Conservation (phyloP, 2,329 filamentous ascomycete genomes). For the Pseudogymnoascus sp. region DNA sequence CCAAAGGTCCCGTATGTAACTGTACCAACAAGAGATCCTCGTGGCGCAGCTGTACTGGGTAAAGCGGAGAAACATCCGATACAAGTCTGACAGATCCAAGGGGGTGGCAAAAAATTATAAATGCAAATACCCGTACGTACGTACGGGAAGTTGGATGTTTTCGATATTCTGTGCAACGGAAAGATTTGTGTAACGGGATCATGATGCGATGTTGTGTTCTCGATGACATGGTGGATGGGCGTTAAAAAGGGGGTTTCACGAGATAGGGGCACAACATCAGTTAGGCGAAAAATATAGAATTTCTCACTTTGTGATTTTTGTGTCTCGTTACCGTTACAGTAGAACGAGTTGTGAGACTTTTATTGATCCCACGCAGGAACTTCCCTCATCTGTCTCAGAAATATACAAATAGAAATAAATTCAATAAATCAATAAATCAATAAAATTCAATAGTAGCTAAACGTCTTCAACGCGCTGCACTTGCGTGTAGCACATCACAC, state of each 20-base stretch:
- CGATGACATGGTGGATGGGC: not conserved
- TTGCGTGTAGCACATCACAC: not conserved
- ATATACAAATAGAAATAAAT: not conserved
- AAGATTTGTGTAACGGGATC: not conserved
- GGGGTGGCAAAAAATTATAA: not conserved
- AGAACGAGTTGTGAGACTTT: not conserved
- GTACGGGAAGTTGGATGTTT: not conserved
- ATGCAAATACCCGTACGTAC: not conserved
- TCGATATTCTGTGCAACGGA: not conserved
- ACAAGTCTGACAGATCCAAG: not conserved
- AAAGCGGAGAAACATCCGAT: not conserved
- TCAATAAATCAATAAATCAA: constrained; percentile 10
- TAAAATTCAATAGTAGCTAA: not conserved
- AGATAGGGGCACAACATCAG: not conserved
- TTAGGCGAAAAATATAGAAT: not conserved
- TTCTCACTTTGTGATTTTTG: not conserved
- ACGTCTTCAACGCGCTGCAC: not conserved
- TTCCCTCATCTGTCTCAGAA: not conserved
- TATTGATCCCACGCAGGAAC: too few species aligned
- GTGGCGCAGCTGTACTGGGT: not conserved
- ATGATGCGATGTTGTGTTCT: not conserved
- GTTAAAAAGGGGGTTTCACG: not conserved
- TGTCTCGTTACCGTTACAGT: not conserved
- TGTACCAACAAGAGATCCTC: not conserved
- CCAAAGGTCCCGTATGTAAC: not conserved